These are phyloP conservation scores for Casuarina glauca DNA, from an alignment of 306 rosid genomes.

Conservation along the genomic window DNA sequence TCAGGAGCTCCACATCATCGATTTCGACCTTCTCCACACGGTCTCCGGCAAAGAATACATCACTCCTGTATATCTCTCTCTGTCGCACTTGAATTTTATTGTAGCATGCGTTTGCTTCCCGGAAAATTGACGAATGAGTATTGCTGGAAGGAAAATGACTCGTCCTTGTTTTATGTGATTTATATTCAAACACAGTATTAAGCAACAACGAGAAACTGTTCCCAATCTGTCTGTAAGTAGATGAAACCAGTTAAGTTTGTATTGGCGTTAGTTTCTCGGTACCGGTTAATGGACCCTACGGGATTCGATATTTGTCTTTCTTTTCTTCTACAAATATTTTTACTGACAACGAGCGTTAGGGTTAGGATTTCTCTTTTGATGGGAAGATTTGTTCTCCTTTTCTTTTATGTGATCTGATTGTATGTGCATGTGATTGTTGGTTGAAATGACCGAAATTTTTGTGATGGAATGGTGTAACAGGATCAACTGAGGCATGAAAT, in stretches of 20 bases:
- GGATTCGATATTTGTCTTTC: not conserved
- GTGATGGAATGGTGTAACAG: conserved; percentile 31
- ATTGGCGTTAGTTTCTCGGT: not conserved
- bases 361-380: not conserved
- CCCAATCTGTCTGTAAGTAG: not conserved
- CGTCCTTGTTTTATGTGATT: not conserved
- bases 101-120: not conserved
- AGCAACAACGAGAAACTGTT: not conserved
- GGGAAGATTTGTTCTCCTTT: not conserved
- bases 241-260: not conserved
- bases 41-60: conserved; percentile 96
- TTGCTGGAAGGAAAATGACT: not conserved
- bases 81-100: conserved; percentile 14
- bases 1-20: conserved; percentile 87
- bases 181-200: not conserved
- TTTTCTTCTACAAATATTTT: not conserved
- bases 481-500: conserved; percentile 90
- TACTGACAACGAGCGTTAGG: not conserved
- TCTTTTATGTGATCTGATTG: not conserved
- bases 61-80: conserved; percentile 65
- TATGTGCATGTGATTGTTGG: conserved; percentile 1
- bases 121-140: not conserved
- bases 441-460: conserved; percentile 9
- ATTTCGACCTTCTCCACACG: conserved; percentile 94
- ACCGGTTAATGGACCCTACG: not conserved